These are phyloP conservation scores for Cylindricascospora bacillispora DNA, from an alignment of 1,139 yeast genomes.

Conservation along the genomic window DNA sequence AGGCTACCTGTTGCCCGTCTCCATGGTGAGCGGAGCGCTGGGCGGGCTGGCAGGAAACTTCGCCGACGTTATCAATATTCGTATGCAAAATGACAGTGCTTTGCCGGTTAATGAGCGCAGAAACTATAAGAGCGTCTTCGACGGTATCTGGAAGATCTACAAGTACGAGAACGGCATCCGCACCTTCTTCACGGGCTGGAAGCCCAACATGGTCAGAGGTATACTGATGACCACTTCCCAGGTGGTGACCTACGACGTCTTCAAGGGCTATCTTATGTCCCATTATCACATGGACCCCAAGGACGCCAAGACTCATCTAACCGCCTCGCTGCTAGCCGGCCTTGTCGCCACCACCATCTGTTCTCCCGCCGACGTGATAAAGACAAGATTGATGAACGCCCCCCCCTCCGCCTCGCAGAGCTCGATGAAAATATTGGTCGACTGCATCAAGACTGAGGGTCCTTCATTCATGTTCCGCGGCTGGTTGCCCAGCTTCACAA, in stretches of 20 bases:
- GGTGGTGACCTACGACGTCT: constrained; percentile 76
- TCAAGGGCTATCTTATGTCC: constrained; percentile 48
- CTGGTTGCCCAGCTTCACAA: constrained; percentile 78
- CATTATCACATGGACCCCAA: constrained; percentile 42
- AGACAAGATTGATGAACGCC: constrained; percentile 77
- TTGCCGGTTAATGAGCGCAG: constrained; percentile 55
- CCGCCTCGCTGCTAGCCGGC: constrained; percentile 69
- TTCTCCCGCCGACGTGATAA: constrained; percentile 85
- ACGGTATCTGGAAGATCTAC: constrained; percentile 53
- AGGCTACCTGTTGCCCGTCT: constrained; percentile 47
- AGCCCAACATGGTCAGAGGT: constrained; percentile 71
- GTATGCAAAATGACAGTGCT: constrained; percentile 83
- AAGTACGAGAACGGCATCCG: constrained; percentile 42
- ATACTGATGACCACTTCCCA: constrained; percentile 85
- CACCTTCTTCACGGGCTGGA: constrained; percentile 62
- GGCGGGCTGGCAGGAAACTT: constrained; percentile 87
- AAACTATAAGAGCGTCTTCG: constrained; percentile 66
- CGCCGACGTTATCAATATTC: constrained; percentile 73
- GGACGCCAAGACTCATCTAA: constrained; percentile 59
- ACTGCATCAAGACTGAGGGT: constrained; percentile 60
- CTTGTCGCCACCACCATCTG: constrained; percentile 82
- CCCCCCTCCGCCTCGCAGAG: constrained; percentile 28
- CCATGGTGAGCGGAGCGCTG: constrained; percentile 71
- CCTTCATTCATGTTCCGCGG: constrained; percentile 75
- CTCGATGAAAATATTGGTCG: constrained; percentile 32